Evolutionary conservation across 2,329 filamentous ascomycete genomes (phyloP).

Genomic region (Aspergillus terreus): DNA sequence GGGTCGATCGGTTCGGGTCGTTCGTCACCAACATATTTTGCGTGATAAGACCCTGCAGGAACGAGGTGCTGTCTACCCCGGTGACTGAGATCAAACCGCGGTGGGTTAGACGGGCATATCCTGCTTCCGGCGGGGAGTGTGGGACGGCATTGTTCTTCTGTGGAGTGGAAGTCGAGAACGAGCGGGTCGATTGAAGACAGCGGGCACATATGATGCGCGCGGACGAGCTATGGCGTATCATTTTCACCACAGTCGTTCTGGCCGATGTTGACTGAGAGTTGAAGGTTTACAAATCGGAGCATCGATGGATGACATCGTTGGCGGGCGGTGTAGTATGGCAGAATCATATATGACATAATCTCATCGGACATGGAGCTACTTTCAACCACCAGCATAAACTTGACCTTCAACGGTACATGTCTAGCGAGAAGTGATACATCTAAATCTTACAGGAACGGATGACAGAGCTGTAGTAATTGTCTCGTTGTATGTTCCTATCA

Average conservation of each 20-base stretch:
- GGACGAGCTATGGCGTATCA: conserved; percentile 30
- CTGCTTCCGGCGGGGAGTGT: conserved; percentile 38
- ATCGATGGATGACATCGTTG: conserved; percentile 21
- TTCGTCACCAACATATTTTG: conserved; percentile 57
- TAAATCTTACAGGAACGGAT: too few species aligned
- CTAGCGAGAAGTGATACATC: not conserved
- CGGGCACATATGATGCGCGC: conserved; percentile 25
- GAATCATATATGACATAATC: not conserved
- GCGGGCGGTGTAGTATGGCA: not conserved
- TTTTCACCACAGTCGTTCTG: conserved; percentile 7
- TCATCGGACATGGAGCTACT: not conserved
- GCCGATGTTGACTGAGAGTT: not conserved
- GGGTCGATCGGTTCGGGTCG: conserved; percentile 33
- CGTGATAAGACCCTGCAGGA: conserved; percentile 84
- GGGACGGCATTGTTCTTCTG: conserved; percentile 23
- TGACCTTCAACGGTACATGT: too few species aligned
- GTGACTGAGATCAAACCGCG: conserved; percentile 75
- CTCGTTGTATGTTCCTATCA: not conserved
- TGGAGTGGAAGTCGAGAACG: conserved; percentile 28
- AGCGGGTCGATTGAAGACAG: conserved; percentile 24
- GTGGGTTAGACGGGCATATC: conserved; percentile 57
- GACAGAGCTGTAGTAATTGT: not conserved
- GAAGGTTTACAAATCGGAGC: conserved; percentile 23
- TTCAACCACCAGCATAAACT: too few species aligned
- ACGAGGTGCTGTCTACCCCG: conserved; percentile 75